Evolutionary conservation across 352 stramenopile genomes (phyloP).

Genomic region (Phytophthora colocasiae): DNA sequence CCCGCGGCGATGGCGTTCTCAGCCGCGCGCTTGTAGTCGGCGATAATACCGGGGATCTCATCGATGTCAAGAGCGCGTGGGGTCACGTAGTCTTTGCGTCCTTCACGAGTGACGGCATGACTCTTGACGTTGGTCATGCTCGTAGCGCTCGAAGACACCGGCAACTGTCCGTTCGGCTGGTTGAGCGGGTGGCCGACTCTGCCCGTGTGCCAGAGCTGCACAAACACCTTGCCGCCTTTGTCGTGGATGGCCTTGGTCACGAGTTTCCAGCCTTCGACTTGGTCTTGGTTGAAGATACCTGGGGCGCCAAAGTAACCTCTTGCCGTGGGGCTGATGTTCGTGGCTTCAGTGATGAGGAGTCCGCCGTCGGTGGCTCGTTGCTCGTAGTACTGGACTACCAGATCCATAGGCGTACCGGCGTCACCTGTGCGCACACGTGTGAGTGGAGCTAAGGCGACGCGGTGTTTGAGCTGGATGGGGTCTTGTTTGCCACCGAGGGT

Average conservation of each 20-base stretch:
- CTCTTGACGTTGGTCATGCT: constrained; percentile 74
- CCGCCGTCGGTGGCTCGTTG: constrained; percentile 60
- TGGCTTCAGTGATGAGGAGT: constrained; percentile 66
- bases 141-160: constrained; percentile 55
- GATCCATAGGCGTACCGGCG: constrained; percentile 32
- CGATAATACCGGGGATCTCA: constrained; percentile 9
- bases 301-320: constrained; percentile 47
- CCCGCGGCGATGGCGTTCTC: constrained; percentile 55
- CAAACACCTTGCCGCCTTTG: constrained; percentile 43
- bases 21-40: constrained; percentile 64
- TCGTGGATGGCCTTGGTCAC: constrained; percentile 70
- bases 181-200: constrained; percentile 65
- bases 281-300: constrained; percentile 51
- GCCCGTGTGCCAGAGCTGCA: constrained; percentile 88
- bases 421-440: constrained; percentile 48
- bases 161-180: constrained; percentile 54
- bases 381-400: constrained; percentile 57
- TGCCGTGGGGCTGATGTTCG: constrained; percentile 53
- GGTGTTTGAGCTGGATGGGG: constrained; percentile 33
- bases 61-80: constrained; percentile 17
- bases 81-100: constrained; percentile 24
- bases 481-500: constrained; percentile 51
- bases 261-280: constrained; percentile 56
- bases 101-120: constrained; percentile 45
- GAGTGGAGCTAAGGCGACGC: constrained; percentile 61